Evolutionary conservation across 352 stramenopile genomes (phyloP), one percentile per base, ranked within the genome.

Genomic region (Globisporangium uncinulatum): DNA sequence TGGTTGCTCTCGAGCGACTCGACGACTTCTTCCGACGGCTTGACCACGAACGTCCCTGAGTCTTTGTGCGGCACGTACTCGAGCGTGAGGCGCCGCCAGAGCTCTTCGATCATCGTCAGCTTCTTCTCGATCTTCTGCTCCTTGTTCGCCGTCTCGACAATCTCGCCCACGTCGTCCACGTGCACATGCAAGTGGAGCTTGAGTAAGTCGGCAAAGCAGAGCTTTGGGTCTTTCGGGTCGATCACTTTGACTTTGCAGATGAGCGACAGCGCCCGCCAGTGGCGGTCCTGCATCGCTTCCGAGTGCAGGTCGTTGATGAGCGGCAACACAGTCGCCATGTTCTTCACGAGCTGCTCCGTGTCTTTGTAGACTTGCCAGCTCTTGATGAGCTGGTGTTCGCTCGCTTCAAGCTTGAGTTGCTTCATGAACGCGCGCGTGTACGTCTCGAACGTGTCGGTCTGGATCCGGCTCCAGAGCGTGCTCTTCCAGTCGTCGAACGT

Each of bases 221-320:
- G 89, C 50, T 93, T 94, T 0, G 80, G 72, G 43, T 93, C 82
- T 39, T 89, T 89, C 1, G 83, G 83, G 15, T 92, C 82, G 36
- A 95, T 95, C 0, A 82, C 78, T 52, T 95, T 94, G n/a, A 94
- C 84, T 31, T 92, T 86, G 44, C 83, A 94, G 41, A 94, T 89
- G 3, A 61, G 66, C 11, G 89, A 92, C 9, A 98, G 60, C 11
- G 79, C 83, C 60, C 90, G 87, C 95, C 95, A 98, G 72, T 98
- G 95, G 4, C 95, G 87, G 48, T 95, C 71, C 54, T 97, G 86
- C 79, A 98, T 98, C 29, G 93, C 87, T 55, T 97, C 85, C 1
- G 89, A 97, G 71, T 98, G 94, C 37, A 98, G 73, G 53, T 98
- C 95, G 54, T 97, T 97, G 65, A 98, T 96, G 14, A 98, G 67